These are phyloP conservation scores for Zelopaecilomyces penicillatus DNA, from an alignment of 2,329 filamentous ascomycete genomes.

Conservation along the genomic window DNA sequence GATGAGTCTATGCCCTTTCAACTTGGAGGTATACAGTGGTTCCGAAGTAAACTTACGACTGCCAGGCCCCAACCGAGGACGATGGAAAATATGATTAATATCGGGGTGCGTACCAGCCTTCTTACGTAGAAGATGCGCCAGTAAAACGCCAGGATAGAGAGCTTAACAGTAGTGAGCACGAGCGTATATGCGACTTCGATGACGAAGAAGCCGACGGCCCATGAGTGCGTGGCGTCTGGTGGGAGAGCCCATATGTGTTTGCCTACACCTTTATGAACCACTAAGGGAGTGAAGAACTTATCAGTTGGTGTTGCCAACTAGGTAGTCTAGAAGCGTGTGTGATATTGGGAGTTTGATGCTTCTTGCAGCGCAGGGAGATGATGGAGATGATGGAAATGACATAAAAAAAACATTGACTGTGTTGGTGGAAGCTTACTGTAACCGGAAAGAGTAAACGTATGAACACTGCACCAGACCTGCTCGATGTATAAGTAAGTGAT, in stretches of 20 bases:
- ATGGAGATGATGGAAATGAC: too few species aligned
- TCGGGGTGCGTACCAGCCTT: conserved; percentile 12
- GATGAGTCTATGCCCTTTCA: too few species aligned
- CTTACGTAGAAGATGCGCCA: conserved; percentile 17
- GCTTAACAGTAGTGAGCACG: conserved; percentile 14
- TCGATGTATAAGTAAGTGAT: too few species aligned
- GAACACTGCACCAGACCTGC: neutral
- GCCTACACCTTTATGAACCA: conserved; percentile 9
- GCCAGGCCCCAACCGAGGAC: conserved; percentile 13
- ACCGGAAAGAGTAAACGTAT: conserved; percentile 2
- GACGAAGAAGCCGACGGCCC: conserved; percentile 14
- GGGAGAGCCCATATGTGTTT: conserved; percentile 16
- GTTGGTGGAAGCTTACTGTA: conserved; percentile 1
- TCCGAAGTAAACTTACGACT: conserved; percentile 11
- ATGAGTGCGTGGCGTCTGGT: conserved; percentile 12
- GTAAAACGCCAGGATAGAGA: conserved; percentile 18
- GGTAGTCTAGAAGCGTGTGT: too few species aligned
- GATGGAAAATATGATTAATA: conserved; percentile 10
- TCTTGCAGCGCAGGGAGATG: too few species aligned
- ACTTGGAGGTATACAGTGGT: too few species aligned
- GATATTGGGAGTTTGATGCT: too few species aligned
- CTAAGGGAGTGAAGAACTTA: neutral
- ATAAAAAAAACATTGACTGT: neutral
- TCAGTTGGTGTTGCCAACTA: too few species aligned
- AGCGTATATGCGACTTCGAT: conserved; percentile 14